These are phyloP conservation scores for Rugonectria rugulosa DNA, from an alignment of 2,329 filamentous ascomycete species.

Conservation along the genomic window DNA sequence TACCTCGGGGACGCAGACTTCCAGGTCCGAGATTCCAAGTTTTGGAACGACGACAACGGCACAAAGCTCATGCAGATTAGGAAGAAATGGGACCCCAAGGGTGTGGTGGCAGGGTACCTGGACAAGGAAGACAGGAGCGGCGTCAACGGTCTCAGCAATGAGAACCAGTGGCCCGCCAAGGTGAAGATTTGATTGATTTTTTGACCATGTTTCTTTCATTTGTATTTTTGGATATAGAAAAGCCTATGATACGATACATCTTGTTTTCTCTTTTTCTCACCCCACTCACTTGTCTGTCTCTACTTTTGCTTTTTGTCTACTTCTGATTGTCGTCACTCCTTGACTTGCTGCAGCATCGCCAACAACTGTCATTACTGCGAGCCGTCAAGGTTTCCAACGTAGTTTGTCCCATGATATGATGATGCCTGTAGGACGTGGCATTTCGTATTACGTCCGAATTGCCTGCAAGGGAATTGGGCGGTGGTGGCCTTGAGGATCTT, in stretches of 20 bases:
- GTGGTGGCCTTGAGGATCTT: too few relatives aligned
- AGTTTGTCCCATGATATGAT: not conserved
- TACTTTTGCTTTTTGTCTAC: not conserved
- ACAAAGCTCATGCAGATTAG: conserved; percentile 52
- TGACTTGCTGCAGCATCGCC: not conserved
- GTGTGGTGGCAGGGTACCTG: conserved; percentile 52
- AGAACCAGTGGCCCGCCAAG: conserved; percentile 43
- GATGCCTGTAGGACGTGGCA: too few relatives aligned
- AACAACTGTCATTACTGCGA: conserved; percentile 4
- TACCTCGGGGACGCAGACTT: conserved; percentile 65
- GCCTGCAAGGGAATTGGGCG: too few relatives aligned
- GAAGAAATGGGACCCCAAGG: conserved; percentile 50
- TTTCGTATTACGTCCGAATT: too few relatives aligned
- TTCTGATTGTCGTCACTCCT: conserved; percentile 2
- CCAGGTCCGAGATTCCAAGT: conserved; percentile 53
- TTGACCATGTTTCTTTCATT: not conserved
- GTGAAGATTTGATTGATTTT: conserved; percentile 5
- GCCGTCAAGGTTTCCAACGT: not conserved
- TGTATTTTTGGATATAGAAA: not conserved
- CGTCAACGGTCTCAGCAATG: conserved; percentile 51
- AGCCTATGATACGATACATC: not conserved
- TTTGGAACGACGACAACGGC: conserved; percentile 55
- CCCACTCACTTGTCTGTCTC: not conserved
- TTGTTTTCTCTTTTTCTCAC: not conserved
- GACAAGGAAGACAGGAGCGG: conserved; percentile 53